A percentile compares a stretch with the other conserved stretches of the same genome.
Conservation (phyloP, 2,329 filamentous ascomycete genomes). For the Xenoacremonium recifei region DNA sequence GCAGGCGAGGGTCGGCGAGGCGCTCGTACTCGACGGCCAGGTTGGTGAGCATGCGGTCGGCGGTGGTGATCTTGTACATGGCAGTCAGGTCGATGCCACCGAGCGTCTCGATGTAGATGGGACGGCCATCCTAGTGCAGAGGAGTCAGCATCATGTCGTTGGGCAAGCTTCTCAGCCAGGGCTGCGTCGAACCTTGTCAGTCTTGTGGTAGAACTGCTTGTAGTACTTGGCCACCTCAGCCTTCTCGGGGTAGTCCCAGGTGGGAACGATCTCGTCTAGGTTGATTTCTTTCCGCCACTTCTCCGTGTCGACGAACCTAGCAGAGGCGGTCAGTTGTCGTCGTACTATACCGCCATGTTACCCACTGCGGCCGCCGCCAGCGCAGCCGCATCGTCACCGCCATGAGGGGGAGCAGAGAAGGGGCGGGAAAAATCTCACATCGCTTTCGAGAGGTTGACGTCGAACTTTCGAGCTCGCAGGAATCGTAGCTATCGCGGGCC, state of each 20-base stretch:
- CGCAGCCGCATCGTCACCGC: constrained; percentile 18
- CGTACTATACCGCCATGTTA: not conserved
- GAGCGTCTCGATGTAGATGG: constrained; percentile 94
- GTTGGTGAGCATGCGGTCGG: constrained; percentile 94
- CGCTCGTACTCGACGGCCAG: constrained; percentile 98
- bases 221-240: constrained; percentile 84
- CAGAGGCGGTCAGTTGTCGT: constrained; percentile 18
- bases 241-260: constrained; percentile 87
- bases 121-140: constrained; percentile 75
- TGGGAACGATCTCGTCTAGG: constrained; percentile 76
- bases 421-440: constrained; percentile 65
- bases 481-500: constrained; percentile 68
- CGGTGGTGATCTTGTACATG: constrained; percentile 90
- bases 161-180: not conserved
- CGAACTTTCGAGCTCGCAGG: constrained; percentile 91
- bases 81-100: constrained; percentile 87
- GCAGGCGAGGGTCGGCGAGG: constrained; percentile 86
- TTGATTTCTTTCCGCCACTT: constrained; percentile 87
- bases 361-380: not conserved
- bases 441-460: constrained; percentile 76
- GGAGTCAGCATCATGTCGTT: not conserved
- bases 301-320: constrained; percentile 87
- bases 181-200: constrained; percentile 63
- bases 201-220: constrained; percentile 99
- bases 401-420: not conserved